phyloP scores from a whole-genome alignment of 495 filamentous ascomycete genomes.

The Hamigera avellanea region DNA sequence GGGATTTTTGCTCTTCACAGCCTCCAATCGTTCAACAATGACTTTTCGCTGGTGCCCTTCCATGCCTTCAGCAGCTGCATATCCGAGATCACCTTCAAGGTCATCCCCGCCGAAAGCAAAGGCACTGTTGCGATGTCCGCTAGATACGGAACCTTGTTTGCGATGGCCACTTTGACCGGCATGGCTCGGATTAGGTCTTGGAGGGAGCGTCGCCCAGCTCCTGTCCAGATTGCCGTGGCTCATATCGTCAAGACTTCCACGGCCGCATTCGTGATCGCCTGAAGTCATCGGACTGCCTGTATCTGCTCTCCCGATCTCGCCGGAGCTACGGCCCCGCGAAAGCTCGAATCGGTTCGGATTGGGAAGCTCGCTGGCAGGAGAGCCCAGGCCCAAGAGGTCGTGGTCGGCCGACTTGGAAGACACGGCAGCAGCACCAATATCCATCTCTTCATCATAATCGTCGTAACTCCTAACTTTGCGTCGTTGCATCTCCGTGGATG shows the following conservation, averaged over 20 bases:
- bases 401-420: conserved; percentile 44
- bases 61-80: conserved; percentile 87
- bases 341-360: conserved; percentile 81
- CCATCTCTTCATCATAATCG: conserved; percentile 70
- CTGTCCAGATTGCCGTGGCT: conserved; percentile 22
- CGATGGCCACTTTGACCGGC: conserved; percentile 20
- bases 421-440: conserved; percentile 67
- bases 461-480: conserved; percentile 37
- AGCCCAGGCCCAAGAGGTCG: conserved; percentile 65
- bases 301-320: conserved; percentile 24
- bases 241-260: conserved; percentile 14
- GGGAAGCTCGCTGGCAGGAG: conserved; percentile 56
- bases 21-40: conserved; percentile 90
- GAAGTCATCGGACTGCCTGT: conserved; percentile 26
- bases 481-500: conserved; percentile 64
- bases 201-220: conserved; percentile 27
- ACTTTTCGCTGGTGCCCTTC: conserved; percentile 82
- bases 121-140: conserved; percentile 12
- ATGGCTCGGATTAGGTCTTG: conserved; percentile 12
- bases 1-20: conserved; percentile 88
- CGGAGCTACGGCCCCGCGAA: conserved; percentile 40
- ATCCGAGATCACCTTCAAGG: conserved; percentile 83
- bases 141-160: conserved; percentile 32
- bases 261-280: conserved; percentile 19
- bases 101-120: conserved; percentile 56